Evolutionary conservation across 2,329 filamentous ascomycete species (phyloP), one percentile per base, ranked within the genome.

Genomic region (Byssoonygena ceratinophila): DNA sequence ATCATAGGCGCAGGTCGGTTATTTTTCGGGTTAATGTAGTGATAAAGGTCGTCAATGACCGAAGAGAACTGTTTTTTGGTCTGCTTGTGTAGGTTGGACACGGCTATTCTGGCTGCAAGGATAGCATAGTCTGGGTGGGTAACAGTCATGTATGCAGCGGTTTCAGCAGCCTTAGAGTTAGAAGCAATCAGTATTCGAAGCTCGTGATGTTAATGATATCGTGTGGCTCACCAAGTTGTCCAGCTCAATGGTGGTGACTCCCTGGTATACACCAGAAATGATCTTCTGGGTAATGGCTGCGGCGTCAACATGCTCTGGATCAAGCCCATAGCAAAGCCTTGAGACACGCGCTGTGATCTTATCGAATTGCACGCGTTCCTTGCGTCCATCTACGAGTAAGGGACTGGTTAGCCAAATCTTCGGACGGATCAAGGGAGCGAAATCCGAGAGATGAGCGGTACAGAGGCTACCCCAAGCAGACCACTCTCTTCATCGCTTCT

Each of bases 31-130:
- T 98, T 98, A 71, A 94, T 76, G 71, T 96, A 98, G 76, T 92
- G 80, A 75, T 91, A 96, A 39, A 98, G 82, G 65, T 98, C 92
- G 63, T 82, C 84, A 63, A 98, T 80, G 55, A 98, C 92, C 46
- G 87, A 78, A n/a, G 92, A 97, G 77, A 94, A 98, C 69, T 97
- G 91, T 79, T 98, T 98, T 81, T 97, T 97, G 59, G 92, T 98
- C 79, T 98, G 92, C 76, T 98, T 98, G 83, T 98, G 92, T 55
- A 98, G 85, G 76, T 98, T 98, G 66, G 92, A 98, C 52, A 98
- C 92, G 62, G 92, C 92, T 67, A 98, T 97, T 74, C 92, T 90
- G 60, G 92, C 92, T 59, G 92, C 92, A 55, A 98, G 88, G 68
- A 97, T 94, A 69, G 92, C 92, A 71, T 98, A 98, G 75, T 98